phyloP scores from a whole-genome alignment of 2,329 filamentous ascomycete species.

The Talaromyces amestolkiae region DNA sequence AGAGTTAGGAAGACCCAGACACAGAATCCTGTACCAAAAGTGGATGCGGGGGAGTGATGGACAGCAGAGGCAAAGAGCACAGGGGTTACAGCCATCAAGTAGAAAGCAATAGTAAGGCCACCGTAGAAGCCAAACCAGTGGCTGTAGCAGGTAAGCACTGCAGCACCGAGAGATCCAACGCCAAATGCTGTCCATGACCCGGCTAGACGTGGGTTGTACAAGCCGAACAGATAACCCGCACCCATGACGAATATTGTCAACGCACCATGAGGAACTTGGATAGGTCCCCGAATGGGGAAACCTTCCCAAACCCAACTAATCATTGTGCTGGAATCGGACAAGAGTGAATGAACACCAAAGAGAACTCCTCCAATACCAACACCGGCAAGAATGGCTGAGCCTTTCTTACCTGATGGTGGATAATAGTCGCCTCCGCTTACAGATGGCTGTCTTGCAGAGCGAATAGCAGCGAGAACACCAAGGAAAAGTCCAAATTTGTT shows the following conservation, averaged over 20 bases:
- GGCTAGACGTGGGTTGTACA: slow-evolving; percentile 67
- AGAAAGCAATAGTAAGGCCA: slow-evolving; percentile 69
- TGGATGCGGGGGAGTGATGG: slow-evolving; percentile 70
- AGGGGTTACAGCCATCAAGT: slow-evolving; percentile 76
- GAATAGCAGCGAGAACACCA: slow-evolving; percentile 70
- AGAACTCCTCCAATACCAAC: slow-evolving; percentile 79
- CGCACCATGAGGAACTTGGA: slow-evolving; percentile 85
- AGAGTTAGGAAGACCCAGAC: slow-evolving; percentile 91
- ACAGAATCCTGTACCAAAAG: slow-evolving; percentile 85
- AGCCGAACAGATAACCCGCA: slow-evolving; percentile 70
- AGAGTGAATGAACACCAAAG: slow-evolving; percentile 85
- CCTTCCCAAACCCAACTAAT: slow-evolving; percentile 98
- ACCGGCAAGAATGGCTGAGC: slow-evolving; percentile 69
- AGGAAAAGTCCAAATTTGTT: slow-evolving; percentile 79
- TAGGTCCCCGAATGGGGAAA: slow-evolving; percentile 83
- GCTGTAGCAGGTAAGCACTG: slow-evolving; percentile 69
- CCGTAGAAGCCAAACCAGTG: slow-evolving; percentile 92
- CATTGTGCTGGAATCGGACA: slow-evolving; percentile 98
- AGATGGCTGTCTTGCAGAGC: slow-evolving; percentile 69
- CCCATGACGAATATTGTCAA: slow-evolving; percentile 87
- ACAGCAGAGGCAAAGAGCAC: slow-evolving; percentile 73
- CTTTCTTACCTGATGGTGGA: slow-evolving; percentile 55
- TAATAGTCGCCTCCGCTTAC: slow-evolving; percentile 50
- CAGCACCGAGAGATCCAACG: slow-evolving; percentile 73
- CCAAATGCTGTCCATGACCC: slow-evolving; percentile 78